Percentiles rank a stretch among this genome's conserved stretches.
Evolutionary conservation across 208 protist species (phyloP).

Genomic region (Trypanosoma congolense): DNA sequence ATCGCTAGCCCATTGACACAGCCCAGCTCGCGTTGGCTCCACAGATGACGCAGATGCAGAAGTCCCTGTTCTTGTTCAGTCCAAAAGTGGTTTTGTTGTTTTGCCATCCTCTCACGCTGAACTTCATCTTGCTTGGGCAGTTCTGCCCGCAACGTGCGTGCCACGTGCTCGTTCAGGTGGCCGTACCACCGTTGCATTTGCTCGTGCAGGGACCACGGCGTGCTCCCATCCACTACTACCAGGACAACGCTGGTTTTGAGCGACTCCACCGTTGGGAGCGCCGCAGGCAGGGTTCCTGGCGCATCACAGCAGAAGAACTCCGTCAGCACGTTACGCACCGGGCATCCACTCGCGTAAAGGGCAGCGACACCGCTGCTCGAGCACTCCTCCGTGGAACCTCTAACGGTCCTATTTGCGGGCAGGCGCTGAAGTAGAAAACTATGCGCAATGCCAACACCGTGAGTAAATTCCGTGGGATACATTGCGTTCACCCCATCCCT

Average conservation of each 20-base stretch:
- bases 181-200: constrained; percentile 57
- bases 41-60: constrained; percentile 18
- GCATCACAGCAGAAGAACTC: constrained; percentile 88
- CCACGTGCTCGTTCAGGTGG: constrained; percentile 46
- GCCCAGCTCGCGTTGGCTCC: constrained; percentile 13
- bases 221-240: constrained; percentile 67
- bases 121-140: constrained; percentile 75
- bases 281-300: constrained; percentile 58
- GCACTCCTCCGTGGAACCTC: background rate
- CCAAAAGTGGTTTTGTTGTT: constrained; percentile 64
- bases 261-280: constrained; percentile 59
- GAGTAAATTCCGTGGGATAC: constrained; percentile 25
- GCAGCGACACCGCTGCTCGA: background rate
- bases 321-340: constrained; percentile 22
- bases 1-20: constrained; percentile 12
- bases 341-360: background rate
- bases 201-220: constrained; percentile 33
- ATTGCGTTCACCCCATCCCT: background rate
- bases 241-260: constrained; percentile 64
- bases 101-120: constrained; percentile 49
- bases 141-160: constrained; percentile 39
- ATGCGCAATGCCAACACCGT: constrained; percentile 60
- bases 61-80: constrained; percentile 35
- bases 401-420: constrained; percentile 18
- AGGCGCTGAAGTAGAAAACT: constrained; percentile 67